These are phyloP conservation scores for Fusarium chuoi DNA, from an alignment of 2,329 filamentous ascomycete species.

Conservation along the genomic window DNA sequence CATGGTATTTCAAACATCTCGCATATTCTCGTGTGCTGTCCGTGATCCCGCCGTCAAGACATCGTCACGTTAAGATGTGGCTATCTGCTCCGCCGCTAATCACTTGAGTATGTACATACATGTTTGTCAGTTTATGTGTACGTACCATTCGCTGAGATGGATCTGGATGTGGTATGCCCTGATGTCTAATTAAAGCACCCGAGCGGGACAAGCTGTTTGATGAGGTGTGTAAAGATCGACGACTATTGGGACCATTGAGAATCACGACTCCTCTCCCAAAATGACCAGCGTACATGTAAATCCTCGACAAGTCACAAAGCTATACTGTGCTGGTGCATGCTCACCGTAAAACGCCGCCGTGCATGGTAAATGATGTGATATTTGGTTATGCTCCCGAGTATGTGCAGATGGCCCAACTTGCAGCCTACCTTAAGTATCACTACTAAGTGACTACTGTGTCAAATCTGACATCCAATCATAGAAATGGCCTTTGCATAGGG, in stretches of 20 bases:
- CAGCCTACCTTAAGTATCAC: neutral
- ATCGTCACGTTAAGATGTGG: neutral
- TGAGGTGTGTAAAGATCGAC: slow-evolving; percentile 27
- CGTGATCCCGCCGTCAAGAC: slow-evolving; percentile 12
- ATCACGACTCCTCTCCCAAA: neutral
- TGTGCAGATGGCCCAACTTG: neutral
- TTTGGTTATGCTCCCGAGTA: neutral
- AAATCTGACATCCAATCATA: neutral
- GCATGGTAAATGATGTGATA: neutral
- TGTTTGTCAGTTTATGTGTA: neutral
- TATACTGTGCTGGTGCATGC: neutral
- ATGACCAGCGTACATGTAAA: neutral
- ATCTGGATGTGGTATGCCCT: neutral
- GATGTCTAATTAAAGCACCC: slow-evolving; percentile 20
- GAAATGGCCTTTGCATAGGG: neutral
- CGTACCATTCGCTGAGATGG: neutral
- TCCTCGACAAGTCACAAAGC: neutral
- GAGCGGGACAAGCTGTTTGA: slow-evolving; percentile 6
- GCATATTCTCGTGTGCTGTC: slow-evolving; percentile 12
- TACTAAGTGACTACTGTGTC: neutral
- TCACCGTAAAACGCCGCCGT: neutral
- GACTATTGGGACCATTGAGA: neutral
- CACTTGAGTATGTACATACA: neutral
- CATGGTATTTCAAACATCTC: slow-evolving; percentile 29
- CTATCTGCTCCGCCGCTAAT: neutral